Evolutionary conservation across 2,329 filamentous ascomycete genomes (phyloP), one percentile per base, ranked within the genome.

Genomic region (Elsinoe necatrix): DNA sequence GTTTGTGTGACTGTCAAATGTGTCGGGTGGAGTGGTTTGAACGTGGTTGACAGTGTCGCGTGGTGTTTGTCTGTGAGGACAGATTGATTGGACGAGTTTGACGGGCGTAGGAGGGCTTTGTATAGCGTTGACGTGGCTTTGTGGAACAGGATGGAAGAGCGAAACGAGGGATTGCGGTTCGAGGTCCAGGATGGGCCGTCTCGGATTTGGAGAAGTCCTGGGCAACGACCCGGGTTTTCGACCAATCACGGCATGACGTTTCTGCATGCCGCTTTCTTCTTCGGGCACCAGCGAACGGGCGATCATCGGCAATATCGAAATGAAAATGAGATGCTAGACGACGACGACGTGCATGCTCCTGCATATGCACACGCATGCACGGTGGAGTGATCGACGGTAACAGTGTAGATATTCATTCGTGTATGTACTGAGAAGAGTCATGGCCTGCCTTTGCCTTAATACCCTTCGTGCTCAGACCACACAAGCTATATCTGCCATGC

Each of bases 191-290:
- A 52, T 37, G 23, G 48, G 14, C 8, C 27, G 48, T 52, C 31
- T 52, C 48, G 37, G 48, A 52, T 21, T 52, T 52, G 48, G 48
- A 52, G 48, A 48, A 29, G 43, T n/a, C 23, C 45, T 52, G 29
- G 48, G 18, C 48, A 52, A 52, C 48, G 25, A 34, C 29, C 34
- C 48, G 48, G 16, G 9, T 35, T 25, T 34, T 52, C 34, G 20
- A n/a, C 48, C 48, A 52, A 52, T 52, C 48, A 52, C 29, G 29
- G 20, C 14, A 21, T 27, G 31, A 25, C 31, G 12, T 52, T 39
- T 52, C 25, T 34, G n/a, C 48, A 52, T 39, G 20, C 48, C 41
- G 41, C 41, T 21, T 45, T 25, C 41, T 45, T n/a, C 41, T 45
- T 45, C 41, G 41, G 41, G 23, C 20, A 14, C 29, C 48, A 29